Evolutionary conservation across 2,329 filamentous ascomycete species (phyloP), one percentile per base, ranked within the genome.

Genomic region (Verticillium dahliae): DNA sequence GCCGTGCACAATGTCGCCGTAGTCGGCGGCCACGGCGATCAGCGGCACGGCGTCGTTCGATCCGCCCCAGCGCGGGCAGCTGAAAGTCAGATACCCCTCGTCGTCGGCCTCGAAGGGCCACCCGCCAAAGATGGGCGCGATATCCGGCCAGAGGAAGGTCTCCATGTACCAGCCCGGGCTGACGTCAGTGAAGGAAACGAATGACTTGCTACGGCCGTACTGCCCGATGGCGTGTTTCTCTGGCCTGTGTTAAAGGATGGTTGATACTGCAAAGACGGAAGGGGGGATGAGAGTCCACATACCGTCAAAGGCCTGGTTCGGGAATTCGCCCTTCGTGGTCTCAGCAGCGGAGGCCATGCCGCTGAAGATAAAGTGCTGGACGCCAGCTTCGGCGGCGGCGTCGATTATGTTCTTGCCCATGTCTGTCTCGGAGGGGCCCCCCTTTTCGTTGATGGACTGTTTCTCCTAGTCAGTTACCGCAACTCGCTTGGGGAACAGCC

Each of bases 1-100:
- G 2, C 77, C 78, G 34, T 81, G 78, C 11, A 80, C 73, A 18
- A 80, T 70, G 59, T 80, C 78, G 4, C 78, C 78, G 61, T 72
- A 80, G 65, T 81, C 78, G 38, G 76, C 71, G 0, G 62, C 64
- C 3, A 80, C 74, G 33, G 70, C 68, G 31, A 80, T 70, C 63
- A 74, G 78, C 0, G 75, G 77, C 0, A 78, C 68, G 7, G 72
- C 65, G 41, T 73, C 70, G 1, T 71, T 71, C 15, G 41, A 6
- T 1, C 76, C 77, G 3, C 77, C 78, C 74, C 76, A 77, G 6
- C 65, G 67, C 1, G 78, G 78, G 2, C 68, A 61, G 2, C 63
- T 61, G 54, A 78, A 71, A 1, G 76, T 76, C 2, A 77, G 61
- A 31, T 68, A 70, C 3, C 72, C 75, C 14, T 78, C 75, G 0